Percentiles rank a stretch among this genome's conserved stretches.
phyloP scores from a whole-genome alignment of 352 stramenopile species.

The Globisporangium polare region DNA sequence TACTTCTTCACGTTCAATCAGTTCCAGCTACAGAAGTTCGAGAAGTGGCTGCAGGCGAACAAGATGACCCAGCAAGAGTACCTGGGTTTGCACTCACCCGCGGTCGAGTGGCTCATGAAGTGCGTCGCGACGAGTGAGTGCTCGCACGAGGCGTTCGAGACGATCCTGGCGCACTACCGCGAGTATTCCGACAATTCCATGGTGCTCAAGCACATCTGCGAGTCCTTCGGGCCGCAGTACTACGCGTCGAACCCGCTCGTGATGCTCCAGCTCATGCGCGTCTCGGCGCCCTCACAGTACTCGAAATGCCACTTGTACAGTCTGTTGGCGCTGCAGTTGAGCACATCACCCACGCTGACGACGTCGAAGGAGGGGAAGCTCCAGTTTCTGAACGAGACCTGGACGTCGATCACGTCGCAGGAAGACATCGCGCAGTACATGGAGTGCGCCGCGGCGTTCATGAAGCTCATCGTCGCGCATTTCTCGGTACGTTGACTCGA shows the following conservation, averaged over 20 bases:
- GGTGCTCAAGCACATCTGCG: constrained; percentile 85
- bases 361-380: constrained; percentile 47
- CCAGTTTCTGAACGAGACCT: constrained; percentile 84
- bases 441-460: constrained; percentile 74
- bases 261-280: constrained; percentile 72
- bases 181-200: constrained; percentile 86
- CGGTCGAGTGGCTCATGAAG: constrained; percentile 86
- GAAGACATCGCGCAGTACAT: constrained; percentile 78
- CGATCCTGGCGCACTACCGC: constrained; percentile 74
- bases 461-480: constrained; percentile 83
- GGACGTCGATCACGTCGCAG: constrained; percentile 72
- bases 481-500: constrained; percentile 41
- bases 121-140: constrained; percentile 35
- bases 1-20: constrained; percentile 86
- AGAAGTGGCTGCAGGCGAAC: constrained; percentile 44
- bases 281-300: constrained; percentile 44
- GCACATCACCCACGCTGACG: constrained; percentile 22
- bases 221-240: constrained; percentile 59
- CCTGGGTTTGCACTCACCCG: constrained; percentile 75
- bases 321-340: constrained; percentile 60
- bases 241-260: constrained; percentile 49
- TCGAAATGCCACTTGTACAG: constrained; percentile 73
- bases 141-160: constrained; percentile 49
- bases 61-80: constrained; percentile 63
- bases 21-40: constrained; percentile 54